Evolutionary conservation across 176 grass and related monocot genomes (phyloP), one percentile per base, ranked within the genome.

Genomic region (Musa acuminata): DNA sequence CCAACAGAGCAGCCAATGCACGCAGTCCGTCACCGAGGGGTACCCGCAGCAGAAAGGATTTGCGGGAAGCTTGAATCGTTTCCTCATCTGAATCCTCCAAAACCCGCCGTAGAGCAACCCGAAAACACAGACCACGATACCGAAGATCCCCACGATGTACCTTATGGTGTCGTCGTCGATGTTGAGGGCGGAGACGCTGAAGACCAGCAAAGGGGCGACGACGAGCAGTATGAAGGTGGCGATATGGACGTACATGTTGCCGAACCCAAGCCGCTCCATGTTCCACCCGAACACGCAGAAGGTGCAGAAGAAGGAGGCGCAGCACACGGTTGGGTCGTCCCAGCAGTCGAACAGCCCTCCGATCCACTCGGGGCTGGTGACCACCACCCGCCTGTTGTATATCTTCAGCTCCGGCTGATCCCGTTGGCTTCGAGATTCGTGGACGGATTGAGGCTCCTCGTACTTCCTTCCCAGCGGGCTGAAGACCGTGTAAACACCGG

Each of bases 241-340:
- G 74, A 92, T 80, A 77, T 99, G 95, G 66, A 99, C 91, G 74
- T 94, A 99, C 95, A 94, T 99, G 84, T 99, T 99, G 43, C 95
- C 95, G 77, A 99, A 83, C n/a, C 95, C 95, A 20, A 99, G 91
- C 54, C 95, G 81, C 84, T 99, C 95, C 86, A 94, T 86, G 80
- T 94, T 99, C 95, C 95, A 99, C 20, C 95, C 91, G 72, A 94
- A 94, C 7, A 99, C 88, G 57, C 95, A 99, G 80, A 91, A 85
- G 0, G 91, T 94, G 80, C 86, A 99, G 53, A 76, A 62, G 79
- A 85, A 73, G 9, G 95, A 94, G 53, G 91, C 80, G 64, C 66
- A 67, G 58, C 84, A 99, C 55, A 86, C 91, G 2, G 91, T 89
- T 1, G 52, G 64, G 78, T 99, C 95, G 73, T 99, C 91, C 77